Percentiles rank a stretch among this genome's conserved stretches.
Conservation (phyloP, 441 rosid genomes). For the Populus hybrid region DNA sequence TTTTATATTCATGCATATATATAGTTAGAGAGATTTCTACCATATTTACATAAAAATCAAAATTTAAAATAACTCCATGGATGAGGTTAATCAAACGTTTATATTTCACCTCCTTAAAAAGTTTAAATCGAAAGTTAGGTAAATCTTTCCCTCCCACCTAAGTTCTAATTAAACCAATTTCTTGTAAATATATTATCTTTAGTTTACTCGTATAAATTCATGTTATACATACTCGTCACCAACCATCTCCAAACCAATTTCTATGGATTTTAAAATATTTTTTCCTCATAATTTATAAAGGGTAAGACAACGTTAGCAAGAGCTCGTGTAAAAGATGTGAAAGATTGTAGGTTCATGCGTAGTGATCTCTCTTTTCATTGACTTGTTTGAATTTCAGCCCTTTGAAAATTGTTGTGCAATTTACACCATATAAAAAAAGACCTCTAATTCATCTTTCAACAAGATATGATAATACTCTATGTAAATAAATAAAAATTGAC, state of each 20-base stretch:
- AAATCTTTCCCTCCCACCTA: no score
- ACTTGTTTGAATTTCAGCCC: constrained; percentile 18
- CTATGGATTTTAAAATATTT: neutral
- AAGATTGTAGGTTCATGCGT: neutral
- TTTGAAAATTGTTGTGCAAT: constrained; percentile 13
- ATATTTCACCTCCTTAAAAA: neutral
- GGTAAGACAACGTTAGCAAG: neutral
- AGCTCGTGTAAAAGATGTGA: neutral
- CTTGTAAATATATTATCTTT: no score
- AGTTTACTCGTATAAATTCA: constrained; percentile 8
- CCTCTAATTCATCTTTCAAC: constrained; percentile 16
- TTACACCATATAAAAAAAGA: constrained; percentile 24
- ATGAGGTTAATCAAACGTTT: neutral
- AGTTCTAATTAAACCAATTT: neutral
- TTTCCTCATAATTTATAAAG: no score
- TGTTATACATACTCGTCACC: constrained; percentile 24
- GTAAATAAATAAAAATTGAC: constrained; percentile 26
- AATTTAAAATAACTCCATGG: neutral
- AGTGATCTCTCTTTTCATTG: constrained; percentile 29
- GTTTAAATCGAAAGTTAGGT: no score
- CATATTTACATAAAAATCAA: neutral
- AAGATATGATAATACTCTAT: constrained; percentile 21
- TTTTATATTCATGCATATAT: no score
- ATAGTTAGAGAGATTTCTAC: neutral
- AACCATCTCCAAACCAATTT: constrained; percentile 11